A percentile compares a stretch with the other conserved stretches of the same genome.
phyloP scores from a whole-genome alignment of 1,284 basidiomycete species.

The Ustilago loliicola region DNA sequence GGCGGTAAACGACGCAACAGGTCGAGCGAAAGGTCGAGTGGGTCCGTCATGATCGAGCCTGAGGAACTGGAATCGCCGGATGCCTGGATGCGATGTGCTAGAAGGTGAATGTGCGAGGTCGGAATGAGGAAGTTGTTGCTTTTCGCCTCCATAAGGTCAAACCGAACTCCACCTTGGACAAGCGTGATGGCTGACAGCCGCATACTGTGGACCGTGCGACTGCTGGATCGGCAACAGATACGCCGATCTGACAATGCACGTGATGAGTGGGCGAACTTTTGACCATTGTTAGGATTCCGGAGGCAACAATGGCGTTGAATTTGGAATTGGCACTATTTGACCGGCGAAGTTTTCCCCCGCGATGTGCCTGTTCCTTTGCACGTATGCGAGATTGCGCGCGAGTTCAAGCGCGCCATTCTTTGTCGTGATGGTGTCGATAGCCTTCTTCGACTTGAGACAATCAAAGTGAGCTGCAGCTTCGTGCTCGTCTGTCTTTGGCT shows the following conservation, averaged over 20 bases:
- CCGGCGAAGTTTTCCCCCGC: slow-evolving; percentile 10
- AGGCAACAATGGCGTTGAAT: neutral
- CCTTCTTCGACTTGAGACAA: neutral
- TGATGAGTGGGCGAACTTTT: neutral
- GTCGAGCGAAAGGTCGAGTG: slow-evolving; percentile 77
- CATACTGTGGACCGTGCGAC: slow-evolving; percentile 18
- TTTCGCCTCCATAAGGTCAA: neutral
- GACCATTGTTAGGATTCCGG: neutral
- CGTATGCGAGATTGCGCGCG: slow-evolving; percentile 2
- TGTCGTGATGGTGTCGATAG: slow-evolving; percentile 24
- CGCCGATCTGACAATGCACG: neutral
- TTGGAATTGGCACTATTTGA: slow-evolving; percentile 8
- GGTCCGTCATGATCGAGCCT: slow-evolving; percentile 49
- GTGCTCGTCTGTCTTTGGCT: slow-evolving; percentile 2
- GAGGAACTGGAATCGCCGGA: neutral
- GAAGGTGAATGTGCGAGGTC: neutral
- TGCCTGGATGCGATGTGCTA: neutral
- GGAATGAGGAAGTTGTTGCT: slow-evolving; percentile 1
- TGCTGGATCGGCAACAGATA: neutral
- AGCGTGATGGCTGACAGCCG: slow-evolving; percentile 15
- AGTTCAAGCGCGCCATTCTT: slow-evolving; percentile 37
- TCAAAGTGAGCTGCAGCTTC: slow-evolving; percentile 8
- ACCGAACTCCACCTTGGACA: slow-evolving; percentile 21
- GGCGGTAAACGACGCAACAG: slow-evolving; percentile 95
- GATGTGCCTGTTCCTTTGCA: neutral